These are phyloP conservation scores for Pseudogymnoascus sp. DNA, from an alignment of 2,329 filamentous ascomycete genomes.

Conservation along the genomic window DNA sequence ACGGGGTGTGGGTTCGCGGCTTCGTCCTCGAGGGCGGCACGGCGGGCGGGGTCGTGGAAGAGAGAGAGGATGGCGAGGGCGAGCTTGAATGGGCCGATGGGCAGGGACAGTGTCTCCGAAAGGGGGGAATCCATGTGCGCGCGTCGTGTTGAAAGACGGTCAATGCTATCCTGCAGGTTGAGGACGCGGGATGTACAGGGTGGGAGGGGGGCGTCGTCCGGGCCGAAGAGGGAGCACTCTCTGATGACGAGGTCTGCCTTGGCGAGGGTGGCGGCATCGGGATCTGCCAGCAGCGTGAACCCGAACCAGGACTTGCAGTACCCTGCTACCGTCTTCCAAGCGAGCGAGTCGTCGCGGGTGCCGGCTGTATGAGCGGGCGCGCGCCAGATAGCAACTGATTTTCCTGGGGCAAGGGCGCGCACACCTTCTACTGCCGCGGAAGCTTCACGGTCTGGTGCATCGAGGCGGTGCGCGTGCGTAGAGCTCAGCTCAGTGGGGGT, in stretches of 20 bases:
- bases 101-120: slow-evolving; percentile 13
- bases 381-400: slow-evolving; percentile 14
- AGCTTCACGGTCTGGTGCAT: slow-evolving; percentile 13
- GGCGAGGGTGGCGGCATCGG: not conserved
- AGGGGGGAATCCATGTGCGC: not conserved
- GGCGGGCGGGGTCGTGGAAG: slow-evolving; percentile 7
- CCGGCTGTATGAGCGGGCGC: not conserved
- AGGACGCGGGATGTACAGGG: slow-evolving; percentile 14
- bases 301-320: slow-evolving; percentile 25
- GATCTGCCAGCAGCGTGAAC: slow-evolving; percentile 12
- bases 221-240: slow-evolving; percentile 8
- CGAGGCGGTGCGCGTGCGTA: not conserved
- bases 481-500: not conserved
- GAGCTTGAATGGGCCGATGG: slow-evolving; percentile 23
- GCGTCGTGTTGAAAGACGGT: not conserved
- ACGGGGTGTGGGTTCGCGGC: not conserved
- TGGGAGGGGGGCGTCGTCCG: not conserved
- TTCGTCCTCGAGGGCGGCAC: not conserved
- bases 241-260: slow-evolving; percentile 18
- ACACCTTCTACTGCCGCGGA: slow-evolving; percentile 13
- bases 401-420: slow-evolving; percentile 13
- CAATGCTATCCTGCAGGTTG: slow-evolving; percentile 17
- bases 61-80: slow-evolving; percentile 20
- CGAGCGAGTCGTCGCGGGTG: slow-evolving; percentile 10
- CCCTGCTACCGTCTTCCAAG: slow-evolving; percentile 20